Evolutionary conservation across 2,329 filamentous ascomycete genomes (phyloP).

Genomic region (Cryphonectria japonica): DNA sequence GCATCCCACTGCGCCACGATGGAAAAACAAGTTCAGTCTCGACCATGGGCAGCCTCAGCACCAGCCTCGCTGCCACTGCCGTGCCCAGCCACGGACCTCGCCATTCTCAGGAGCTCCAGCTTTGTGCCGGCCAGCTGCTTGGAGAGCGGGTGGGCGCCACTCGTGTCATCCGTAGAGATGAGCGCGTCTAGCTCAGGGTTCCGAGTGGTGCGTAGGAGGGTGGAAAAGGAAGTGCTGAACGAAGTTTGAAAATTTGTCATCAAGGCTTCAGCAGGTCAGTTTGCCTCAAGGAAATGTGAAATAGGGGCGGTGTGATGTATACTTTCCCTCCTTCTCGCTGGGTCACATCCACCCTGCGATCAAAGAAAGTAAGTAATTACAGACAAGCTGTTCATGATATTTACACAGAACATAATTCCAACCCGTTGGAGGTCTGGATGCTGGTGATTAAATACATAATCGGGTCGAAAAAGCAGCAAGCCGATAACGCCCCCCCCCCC

Average conservation of each 20-base stretch:
- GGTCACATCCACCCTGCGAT: neutral
- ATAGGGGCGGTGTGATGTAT: neutral
- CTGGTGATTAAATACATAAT: neutral
- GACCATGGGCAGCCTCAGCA: neutral
- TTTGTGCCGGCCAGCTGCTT: neutral
- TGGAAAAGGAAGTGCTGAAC: constrained; percentile 3
- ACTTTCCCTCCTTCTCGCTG: too few relatives aligned
- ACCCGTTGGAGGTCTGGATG: neutral
- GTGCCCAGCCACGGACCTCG: neutral
- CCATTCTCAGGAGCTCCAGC: neutral
- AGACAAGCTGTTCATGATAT: neutral
- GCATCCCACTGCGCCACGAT: neutral
- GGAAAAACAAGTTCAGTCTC: neutral
- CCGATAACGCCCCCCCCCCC: constrained; percentile 9
- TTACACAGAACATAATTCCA: neutral
- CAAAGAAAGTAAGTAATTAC: neutral
- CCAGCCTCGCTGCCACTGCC: neutral
- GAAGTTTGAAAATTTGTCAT: neutral
- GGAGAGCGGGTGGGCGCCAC: neutral
- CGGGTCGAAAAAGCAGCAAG: neutral
- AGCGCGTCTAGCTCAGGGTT: constrained; percentile 9
- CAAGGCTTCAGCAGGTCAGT: neutral
- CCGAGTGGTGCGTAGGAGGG: neutral
- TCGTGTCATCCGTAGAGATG: neutral
- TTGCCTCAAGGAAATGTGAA: neutral